Base-by-base conservation (phyloP, 2,329 filamentous ascomycete species). In the Myriosclerotinia curreyana region DNA sequence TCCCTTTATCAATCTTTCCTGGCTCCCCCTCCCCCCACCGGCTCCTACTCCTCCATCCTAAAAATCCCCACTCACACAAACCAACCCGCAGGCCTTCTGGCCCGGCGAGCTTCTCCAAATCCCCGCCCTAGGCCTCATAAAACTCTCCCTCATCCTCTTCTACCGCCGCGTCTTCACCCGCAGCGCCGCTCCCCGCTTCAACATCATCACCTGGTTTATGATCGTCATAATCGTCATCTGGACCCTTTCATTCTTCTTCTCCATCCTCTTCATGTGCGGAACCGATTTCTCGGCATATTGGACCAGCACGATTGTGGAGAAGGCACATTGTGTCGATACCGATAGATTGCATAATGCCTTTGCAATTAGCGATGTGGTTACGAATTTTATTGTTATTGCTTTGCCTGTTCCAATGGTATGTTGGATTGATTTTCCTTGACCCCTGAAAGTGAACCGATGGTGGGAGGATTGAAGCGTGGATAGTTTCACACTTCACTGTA, bases 61-160 rank as follows among this genome's bases (percentile, higher is more conserved):
- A 5, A 36, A 12, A 34, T 15, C 5, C 34, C 20, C 25, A 53
- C 50, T n/a, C n/a, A n/a, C 25, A 14, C 9, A 44, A 3, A 25
- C 14, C 1, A 25, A n/a, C 14, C 9, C 11, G 28, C 36, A 61
- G 56, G 28, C 62, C 12, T 64, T 60, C 40, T 64, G 49, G 48
- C 62, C 62, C 20, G 34, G 34, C 31, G 40, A 61, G 31, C 56
- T 64, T 17, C 49, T 60, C 6, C 62, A 61, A 49, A 54, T 61
- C 17, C 56, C 56, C 20, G 49, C 62, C 28, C 49, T 64, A 4
- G 56, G 62, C 17, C 20, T 61, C 34, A 44, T 61, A 14, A 64
- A 64, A 54, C 62, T 64, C 28, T 61, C 56, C 25, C 34, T 64
- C 20, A 46, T 64, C 28, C 34, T 61, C 49, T 54, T 61, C 40